A percentile compares a stretch with the other conserved stretches of the same genome.
Evolutionary conservation across 2,329 filamentous ascomycete genomes (phyloP).

Genomic region (Fusarium robinianum): DNA sequence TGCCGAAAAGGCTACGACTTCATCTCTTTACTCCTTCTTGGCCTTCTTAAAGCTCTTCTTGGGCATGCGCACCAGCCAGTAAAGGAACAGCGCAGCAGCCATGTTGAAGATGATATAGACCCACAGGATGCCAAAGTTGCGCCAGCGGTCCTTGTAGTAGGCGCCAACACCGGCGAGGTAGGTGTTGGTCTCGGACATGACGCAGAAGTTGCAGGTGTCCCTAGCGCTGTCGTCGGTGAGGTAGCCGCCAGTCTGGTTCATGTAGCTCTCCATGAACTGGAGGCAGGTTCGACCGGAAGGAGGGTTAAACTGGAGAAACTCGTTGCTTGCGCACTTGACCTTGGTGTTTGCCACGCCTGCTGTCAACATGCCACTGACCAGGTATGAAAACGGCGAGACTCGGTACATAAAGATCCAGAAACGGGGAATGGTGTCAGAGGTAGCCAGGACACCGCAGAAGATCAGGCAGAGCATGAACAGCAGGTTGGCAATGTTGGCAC

Average conservation of each 20-base stretch:
- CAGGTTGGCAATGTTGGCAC: constrained; percentile 68
- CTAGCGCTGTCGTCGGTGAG: constrained; percentile 56
- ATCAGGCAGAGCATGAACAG: constrained; percentile 64
- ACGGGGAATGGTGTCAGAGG: constrained; percentile 58
- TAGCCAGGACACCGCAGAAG: constrained; percentile 38
- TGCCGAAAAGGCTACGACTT: no score
- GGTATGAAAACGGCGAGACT: constrained; percentile 80
- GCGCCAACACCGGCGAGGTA: constrained; percentile 56
- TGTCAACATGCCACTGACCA: constrained; percentile 74
- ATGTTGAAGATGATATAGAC: constrained; percentile 64
- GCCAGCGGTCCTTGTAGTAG: constrained; percentile 65
- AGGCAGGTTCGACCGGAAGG: constrained; percentile 60
- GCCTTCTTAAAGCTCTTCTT: constrained; percentile 44
- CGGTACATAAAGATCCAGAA: constrained; percentile 61
- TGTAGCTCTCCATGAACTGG: constrained; percentile 61
- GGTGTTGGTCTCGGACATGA: constrained; percentile 55
- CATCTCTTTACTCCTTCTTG: constrained; percentile 38
- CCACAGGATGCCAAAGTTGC: constrained; percentile 69
- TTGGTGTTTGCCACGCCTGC: constrained; percentile 69
- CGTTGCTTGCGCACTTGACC: constrained; percentile 70
- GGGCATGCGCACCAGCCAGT: constrained; percentile 59
- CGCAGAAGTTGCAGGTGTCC: constrained; percentile 61
- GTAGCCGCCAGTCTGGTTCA: constrained; percentile 54
- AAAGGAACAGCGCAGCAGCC: constrained; percentile 57
- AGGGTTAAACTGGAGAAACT: constrained; percentile 69